These are phyloP conservation scores for Platanthera guangdongensis DNA, from an alignment of 106 monocot genomes.

Conservation along the genomic window DNA sequence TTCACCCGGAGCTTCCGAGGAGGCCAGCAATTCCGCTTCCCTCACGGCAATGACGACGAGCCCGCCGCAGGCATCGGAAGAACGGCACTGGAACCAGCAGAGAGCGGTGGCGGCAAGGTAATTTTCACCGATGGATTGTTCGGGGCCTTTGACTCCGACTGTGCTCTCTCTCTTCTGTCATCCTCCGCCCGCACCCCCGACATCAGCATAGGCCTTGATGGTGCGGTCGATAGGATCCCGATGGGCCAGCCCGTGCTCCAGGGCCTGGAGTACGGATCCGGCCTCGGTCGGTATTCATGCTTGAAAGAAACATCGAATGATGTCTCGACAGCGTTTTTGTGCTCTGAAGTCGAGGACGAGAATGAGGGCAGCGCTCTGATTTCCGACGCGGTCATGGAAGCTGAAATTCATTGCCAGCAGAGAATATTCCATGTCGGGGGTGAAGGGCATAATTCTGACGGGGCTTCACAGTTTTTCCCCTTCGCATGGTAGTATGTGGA, in stretches of 20 bases:
- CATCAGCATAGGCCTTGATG: constrained; percentile 30
- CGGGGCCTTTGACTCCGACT: constrained; percentile 41
- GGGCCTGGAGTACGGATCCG: not conserved
- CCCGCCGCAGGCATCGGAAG: constrained; percentile 7
- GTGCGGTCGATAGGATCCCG: constrained; percentile 26
- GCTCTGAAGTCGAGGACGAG: constrained; percentile 19
- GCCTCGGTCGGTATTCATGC: constrained; percentile 8
- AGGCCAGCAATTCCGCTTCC: constrained; percentile 39
- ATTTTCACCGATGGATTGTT: constrained; percentile 37
- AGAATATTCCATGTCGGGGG: constrained; percentile 20
- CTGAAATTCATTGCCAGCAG: constrained; percentile 18
- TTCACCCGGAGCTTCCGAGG: constrained; percentile 16
- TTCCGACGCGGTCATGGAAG: constrained; percentile 16
- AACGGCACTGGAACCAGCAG: constrained; percentile 6
- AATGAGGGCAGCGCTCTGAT: constrained; percentile 22
- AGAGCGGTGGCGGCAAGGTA: constrained; percentile 1
- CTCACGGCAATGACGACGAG: constrained; percentile 15
- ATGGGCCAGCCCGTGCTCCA: constrained; percentile 36
- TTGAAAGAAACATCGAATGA: constrained; percentile 15
- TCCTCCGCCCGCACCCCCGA: constrained; percentile 41
- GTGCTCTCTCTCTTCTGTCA: constrained; percentile 99
- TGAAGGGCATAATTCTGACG: constrained; percentile 9
- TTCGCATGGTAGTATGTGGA: constrained; percentile 22
- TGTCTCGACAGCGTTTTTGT: constrained; percentile 25
- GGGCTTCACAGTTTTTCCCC: constrained; percentile 14